phyloP scores from a whole-genome alignment of 2,329 filamentous ascomycete species.

The Colletotrichum aenigma region DNA sequence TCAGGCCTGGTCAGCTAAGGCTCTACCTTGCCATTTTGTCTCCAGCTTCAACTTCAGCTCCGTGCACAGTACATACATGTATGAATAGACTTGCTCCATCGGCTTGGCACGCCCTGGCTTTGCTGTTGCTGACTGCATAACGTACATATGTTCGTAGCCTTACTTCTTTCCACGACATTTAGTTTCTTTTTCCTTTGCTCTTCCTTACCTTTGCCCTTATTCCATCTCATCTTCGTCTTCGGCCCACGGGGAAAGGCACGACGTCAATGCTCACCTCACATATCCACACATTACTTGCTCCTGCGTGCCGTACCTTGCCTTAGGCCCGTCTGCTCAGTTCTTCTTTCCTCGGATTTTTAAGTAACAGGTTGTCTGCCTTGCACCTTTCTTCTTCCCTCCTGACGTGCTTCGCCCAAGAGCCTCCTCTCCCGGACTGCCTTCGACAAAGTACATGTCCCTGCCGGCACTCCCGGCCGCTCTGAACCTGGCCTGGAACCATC shows the following conservation, averaged over 20 bases:
- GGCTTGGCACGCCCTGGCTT: not conserved
- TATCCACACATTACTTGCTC: not conserved
- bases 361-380: not conserved
- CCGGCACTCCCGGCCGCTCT: not conserved
- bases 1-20: not conserved
- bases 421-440: not conserved
- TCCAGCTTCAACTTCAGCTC: not conserved
- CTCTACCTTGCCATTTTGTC: not conserved
- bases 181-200: not conserved
- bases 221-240: not conserved
- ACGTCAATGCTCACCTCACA: not conserved
- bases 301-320: not conserved
- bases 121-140: not conserved
- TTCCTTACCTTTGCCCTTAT: not conserved
- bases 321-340: not conserved
- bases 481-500: not conserved
- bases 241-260: not conserved
- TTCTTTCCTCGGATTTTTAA: not conserved
- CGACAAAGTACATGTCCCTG: not conserved
- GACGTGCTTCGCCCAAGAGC: not conserved
- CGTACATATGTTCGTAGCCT: not conserved
- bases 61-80: not conserved
- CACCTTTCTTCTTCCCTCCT: not conserved
- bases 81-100: not conserved
- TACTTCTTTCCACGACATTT: not conserved